Conservation (phyloP, 306 rosid genomes). For the Malus domestica region ASM211411v1 NC_041797.1:1414001-1414500, state of each 20-base stretch:
- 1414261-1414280: slow-evolving; percentile 45
- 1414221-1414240: slow-evolving; percentile 52
- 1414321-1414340: slow-evolving; percentile 21
- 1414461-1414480: neutral
- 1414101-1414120: slow-evolving; percentile 50
- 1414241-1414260: slow-evolving; percentile 82
- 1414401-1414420: slow-evolving; percentile 69
- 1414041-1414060: slow-evolving; percentile 32
- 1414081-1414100: slow-evolving; percentile 35
- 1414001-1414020: slow-evolving; percentile 58
- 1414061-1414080: slow-evolving; percentile 38
- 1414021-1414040: slow-evolving; percentile 68
- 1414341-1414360: slow-evolving; percentile 47
- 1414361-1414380: slow-evolving; percentile 66
- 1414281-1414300: slow-evolving; percentile 43
- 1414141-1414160: slow-evolving; percentile 74
- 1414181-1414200: slow-evolving; percentile 91
- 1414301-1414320: slow-evolving; percentile 59
- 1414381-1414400: slow-evolving; percentile 72
- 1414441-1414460: neutral
- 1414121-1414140: slow-evolving; percentile 68
- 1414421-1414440: slow-evolving; percentile 74
- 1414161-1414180: slow-evolving; percentile 70
- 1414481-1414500: neutral
- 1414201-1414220: slow-evolving; percentile 55